Evolutionary conservation across 768 basidiomycete species (phyloP), one percentile per base, ranked within the genome.

Genomic region (Suillus alpinus): DNA sequence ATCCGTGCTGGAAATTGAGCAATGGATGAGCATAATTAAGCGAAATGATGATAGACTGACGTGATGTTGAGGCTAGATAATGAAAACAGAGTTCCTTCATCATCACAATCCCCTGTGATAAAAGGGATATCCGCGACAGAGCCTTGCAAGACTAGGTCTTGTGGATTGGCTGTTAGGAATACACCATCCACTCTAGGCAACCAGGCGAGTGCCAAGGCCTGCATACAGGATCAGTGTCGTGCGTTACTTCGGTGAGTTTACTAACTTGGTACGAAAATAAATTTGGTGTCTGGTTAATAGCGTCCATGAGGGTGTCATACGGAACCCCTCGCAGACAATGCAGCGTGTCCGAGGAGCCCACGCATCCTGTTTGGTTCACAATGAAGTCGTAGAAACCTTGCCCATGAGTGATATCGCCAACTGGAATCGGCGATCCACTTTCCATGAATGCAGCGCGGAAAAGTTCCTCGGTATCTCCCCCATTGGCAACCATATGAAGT

Each of bases 31-130:
- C 4, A 26, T 40, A 2, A 40, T 2, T 18, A 16, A 36, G 55
- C 36, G 55, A 20, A 13, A 16, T 14, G 6, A 29, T 29, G 9
- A 12, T 7, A 8, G 29, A 18, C 79, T 58, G 62, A 81, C 82
- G 81, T 83, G 58, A 83, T 61, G 57, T 85, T 84, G 43, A 80
- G 59, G 1, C 75, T 81, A 2, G 81, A 72, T 8, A 81, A 63
- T 3, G 81, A 74, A 65, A 83, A 83, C 0, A 81, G 31, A 0
- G 78, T 78, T 59, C 78, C 79, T 61, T 80, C 78, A 39, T 81
- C 79, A 52, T 80, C 77, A 34, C 71, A 72, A 52, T 75, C 68
- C 0, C 80, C 79, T n/a, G 64, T 63, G 40, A 65, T 41, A 29
- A 56, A 63, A 2, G 58, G 59, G 31, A 60, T 14, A n/a, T 73